These are phyloP conservation scores for Astragalus membranaceus DNA, from an alignment of 306 rosid species.

Conservation along the genomic window DNA sequence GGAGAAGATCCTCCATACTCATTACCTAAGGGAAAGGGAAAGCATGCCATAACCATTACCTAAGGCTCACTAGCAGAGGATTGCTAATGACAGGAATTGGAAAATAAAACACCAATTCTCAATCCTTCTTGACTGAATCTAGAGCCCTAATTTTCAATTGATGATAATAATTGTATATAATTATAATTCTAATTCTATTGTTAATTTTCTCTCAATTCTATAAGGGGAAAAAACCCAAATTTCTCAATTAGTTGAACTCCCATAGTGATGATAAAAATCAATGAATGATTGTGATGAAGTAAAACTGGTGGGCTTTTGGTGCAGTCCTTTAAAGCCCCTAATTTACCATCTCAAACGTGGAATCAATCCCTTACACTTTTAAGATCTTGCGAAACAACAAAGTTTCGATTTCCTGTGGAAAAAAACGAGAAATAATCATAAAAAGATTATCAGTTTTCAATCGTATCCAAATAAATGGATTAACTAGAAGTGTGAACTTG, in stretches of 20 bases:
- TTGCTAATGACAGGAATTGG: not conserved
- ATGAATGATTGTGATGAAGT: constrained; percentile 23
- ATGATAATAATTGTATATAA: not conserved
- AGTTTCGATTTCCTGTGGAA: constrained; percentile 51
- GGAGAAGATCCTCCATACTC: too few species aligned
- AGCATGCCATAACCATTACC: too few species aligned
- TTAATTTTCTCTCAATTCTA: not conserved
- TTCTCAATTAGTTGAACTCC: not conserved
- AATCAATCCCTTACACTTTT: constrained; percentile 36
- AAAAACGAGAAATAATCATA: constrained; percentile 37
- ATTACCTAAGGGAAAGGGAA: not conserved
- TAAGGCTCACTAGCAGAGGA: not conserved
- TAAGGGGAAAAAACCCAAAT: not conserved
- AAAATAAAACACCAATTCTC: not conserved
- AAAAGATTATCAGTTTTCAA: constrained; percentile 54
- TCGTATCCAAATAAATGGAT: constrained; percentile 19
- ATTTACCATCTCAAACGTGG: constrained; percentile 51
- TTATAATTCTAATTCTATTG: not conserved
- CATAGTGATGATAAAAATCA: not conserved
- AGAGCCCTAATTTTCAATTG: not conserved
- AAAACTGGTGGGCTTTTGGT: constrained; percentile 36
- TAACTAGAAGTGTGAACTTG: not conserved
- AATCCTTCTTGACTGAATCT: not conserved
- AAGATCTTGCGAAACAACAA: constrained; percentile 57
- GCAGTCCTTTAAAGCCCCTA: constrained; percentile 45